Percentiles rank a stretch among this genome's conserved stretches.
These are phyloP conservation scores for Solanum clarkiae DNA, from an alignment of 257 asterid species.

Conservation along the genomic window DNA sequence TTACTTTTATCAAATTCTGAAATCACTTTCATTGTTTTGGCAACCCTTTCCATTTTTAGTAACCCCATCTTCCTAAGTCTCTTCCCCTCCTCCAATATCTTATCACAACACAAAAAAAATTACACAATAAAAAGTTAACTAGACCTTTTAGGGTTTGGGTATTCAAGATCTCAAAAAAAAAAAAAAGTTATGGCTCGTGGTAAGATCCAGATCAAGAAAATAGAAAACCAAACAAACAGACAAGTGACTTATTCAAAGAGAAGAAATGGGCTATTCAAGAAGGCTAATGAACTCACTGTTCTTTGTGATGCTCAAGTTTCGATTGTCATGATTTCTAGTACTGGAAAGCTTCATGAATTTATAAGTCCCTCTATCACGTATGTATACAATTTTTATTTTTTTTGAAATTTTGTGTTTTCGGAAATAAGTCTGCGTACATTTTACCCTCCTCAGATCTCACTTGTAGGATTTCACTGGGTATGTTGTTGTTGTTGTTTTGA, in stretches of 20 bases:
- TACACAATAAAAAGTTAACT: not conserved
- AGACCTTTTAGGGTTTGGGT: not conserved
- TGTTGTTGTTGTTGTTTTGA: not conserved
- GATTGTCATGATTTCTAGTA: constrained; percentile 67
- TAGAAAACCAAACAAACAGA: constrained; percentile 92
- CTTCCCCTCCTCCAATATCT: constrained; percentile 6
- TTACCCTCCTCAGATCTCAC: no score
- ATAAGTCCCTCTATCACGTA: constrained; percentile 71
- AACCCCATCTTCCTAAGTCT: constrained; percentile 17
- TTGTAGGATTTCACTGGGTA: no score
- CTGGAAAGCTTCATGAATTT: constrained; percentile 86
- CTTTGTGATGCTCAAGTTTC: constrained; percentile 92
- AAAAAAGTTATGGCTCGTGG: constrained; percentile 69
- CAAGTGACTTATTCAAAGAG: constrained; percentile 98
- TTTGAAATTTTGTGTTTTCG: not conserved
- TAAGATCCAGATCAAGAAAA: constrained; percentile 94
- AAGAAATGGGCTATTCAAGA: constrained; percentile 89
- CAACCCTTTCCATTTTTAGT: constrained; percentile 37
- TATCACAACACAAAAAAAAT: not conserved
- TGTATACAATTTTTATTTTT: not conserved
- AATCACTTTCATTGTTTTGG: constrained; percentile 46
- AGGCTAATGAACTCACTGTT: constrained; percentile 87
- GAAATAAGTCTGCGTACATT: no score
- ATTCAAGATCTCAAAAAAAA: not conserved
- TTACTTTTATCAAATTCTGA: constrained; percentile 38